Evolutionary conservation across 1,139 yeast genomes (phyloP).

Genomic region (Diutina siamensis): DNA sequence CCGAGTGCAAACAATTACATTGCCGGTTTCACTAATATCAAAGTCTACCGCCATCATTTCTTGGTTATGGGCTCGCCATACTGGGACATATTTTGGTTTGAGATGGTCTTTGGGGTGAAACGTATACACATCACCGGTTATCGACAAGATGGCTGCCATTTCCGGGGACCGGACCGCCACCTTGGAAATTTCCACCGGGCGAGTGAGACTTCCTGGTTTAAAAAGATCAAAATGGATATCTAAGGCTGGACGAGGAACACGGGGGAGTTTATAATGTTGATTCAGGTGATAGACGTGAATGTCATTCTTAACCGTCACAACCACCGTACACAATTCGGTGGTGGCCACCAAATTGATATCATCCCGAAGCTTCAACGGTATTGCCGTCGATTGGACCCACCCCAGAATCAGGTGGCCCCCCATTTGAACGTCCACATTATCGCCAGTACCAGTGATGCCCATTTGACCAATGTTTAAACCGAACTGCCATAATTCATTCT

Average conservation of each 20-base stretch:
- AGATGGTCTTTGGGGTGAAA: conserved; percentile 12
- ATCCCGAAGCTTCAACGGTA: conserved; percentile 31
- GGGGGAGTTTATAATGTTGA: conserved; percentile 40
- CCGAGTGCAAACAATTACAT: conserved; percentile 52
- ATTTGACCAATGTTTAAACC: conserved; percentile 84
- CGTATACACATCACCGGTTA: conserved; percentile 39
- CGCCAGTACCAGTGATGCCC: conserved; percentile 32
- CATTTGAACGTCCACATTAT: conserved; percentile 17
- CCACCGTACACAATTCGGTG: conserved; percentile 61
- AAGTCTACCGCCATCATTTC: conserved; percentile 47
- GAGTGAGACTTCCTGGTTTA: conserved; percentile 38
- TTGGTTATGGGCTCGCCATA: conserved; percentile 45
- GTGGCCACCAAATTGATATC: conserved; percentile 50
- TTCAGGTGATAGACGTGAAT: conserved; percentile 53
- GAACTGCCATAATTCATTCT: conserved; percentile 50
- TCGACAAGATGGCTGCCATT: conserved; percentile 32
- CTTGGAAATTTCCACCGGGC: conserved; percentile 23
- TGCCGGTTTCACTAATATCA: conserved; percentile 60
- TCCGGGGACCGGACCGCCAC: conserved; percentile 24
- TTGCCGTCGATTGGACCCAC: conserved; percentile 28
- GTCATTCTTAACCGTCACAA: conserved; percentile 47
- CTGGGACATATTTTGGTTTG: conserved; percentile 21
- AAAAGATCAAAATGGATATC: conserved; percentile 41
- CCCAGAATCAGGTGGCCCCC: conserved; percentile 24
- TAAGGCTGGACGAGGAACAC: conserved; percentile 21